phyloP scores from a whole-genome alignment of 2,329 filamentous ascomycete species.

The Calonectria ilicicola region DNA sequence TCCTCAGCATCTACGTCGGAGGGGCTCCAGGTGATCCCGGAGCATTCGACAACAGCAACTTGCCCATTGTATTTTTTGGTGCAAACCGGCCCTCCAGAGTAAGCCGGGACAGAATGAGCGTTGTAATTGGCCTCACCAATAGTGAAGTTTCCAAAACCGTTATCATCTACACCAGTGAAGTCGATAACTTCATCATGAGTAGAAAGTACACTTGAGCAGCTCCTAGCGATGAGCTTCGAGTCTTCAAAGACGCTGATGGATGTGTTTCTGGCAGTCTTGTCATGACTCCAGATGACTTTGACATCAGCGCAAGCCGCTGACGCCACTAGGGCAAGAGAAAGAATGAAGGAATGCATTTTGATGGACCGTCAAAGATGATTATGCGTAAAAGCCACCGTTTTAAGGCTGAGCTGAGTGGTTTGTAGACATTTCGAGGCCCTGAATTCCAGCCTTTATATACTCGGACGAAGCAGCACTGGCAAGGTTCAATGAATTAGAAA shows the following conservation, averaged over 20 bases:
- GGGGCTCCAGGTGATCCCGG: neutral
- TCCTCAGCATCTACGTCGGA: neutral
- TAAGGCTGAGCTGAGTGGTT: neutral
- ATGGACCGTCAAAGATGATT: neutral
- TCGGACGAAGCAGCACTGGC: neutral
- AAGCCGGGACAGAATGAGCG: neutral
- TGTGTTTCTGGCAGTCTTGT: neutral
- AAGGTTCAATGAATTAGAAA: neutral
- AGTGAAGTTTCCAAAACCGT: neutral
- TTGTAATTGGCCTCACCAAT: neutral
- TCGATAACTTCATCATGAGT: neutral
- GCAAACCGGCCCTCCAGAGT: constrained; percentile 7
- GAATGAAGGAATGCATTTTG: neutral
- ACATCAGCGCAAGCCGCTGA: neutral
- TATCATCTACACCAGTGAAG: neutral
- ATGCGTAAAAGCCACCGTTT: neutral
- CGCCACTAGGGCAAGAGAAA: neutral
- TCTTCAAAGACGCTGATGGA: neutral
- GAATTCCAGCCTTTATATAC: neutral
- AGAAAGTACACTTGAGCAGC: neutral
- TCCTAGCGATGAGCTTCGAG: neutral
- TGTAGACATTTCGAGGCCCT: neutral
- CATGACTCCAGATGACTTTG: neutral
- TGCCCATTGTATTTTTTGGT: constrained; percentile 1
- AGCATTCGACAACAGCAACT: constrained; percentile 7